A percentile compares a stretch with the other conserved stretches of the same genome.
Evolutionary conservation across 106 monocot genomes (phyloP).

Genomic region (Iris macrosiphon): DNA sequence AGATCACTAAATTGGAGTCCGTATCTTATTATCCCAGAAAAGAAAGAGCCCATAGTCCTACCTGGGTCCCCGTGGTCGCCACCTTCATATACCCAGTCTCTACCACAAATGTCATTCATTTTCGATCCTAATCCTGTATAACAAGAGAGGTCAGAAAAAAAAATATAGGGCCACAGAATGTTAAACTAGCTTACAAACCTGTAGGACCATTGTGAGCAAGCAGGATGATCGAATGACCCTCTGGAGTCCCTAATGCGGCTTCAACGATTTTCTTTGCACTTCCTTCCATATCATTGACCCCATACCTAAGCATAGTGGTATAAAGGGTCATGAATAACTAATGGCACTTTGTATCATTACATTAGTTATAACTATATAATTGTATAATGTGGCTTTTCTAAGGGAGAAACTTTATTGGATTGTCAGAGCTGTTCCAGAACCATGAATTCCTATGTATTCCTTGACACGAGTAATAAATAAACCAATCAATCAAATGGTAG

Average conservation of each 20-base stretch:
- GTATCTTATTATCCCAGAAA: background rate
- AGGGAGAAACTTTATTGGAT: too few relatives aligned
- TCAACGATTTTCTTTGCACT: slow-evolving; percentile 74
- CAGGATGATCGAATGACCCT: slow-evolving; percentile 50
- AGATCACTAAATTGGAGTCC: background rate
- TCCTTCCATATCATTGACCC: slow-evolving; percentile 69
- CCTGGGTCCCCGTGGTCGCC: slow-evolving; percentile 97
- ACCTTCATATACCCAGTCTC: slow-evolving; percentile 74
- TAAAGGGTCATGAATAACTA: too few relatives aligned
- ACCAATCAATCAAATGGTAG: background rate
- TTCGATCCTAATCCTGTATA: slow-evolving; percentile 65
- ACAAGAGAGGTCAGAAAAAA: background rate
- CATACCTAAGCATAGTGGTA: slow-evolving; percentile 39
- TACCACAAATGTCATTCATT: slow-evolving; percentile 72
- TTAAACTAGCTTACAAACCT: slow-evolving; percentile 28
- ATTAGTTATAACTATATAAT: too few relatives aligned
- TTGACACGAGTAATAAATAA: too few relatives aligned
- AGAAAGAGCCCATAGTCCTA: too few relatives aligned
- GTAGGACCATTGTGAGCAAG: slow-evolving; percentile 93
- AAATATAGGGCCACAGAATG: background rate
- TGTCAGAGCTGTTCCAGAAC: too few relatives aligned
- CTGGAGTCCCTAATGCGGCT: slow-evolving; percentile 44
- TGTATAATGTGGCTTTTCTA: background rate
- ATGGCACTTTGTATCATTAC: too few relatives aligned
- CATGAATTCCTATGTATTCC: too few relatives aligned